These are phyloP conservation scores for Auriscalpium vulgare DNA, from an alignment of 768 basidiomycete species.

Conservation along the genomic window DNA sequence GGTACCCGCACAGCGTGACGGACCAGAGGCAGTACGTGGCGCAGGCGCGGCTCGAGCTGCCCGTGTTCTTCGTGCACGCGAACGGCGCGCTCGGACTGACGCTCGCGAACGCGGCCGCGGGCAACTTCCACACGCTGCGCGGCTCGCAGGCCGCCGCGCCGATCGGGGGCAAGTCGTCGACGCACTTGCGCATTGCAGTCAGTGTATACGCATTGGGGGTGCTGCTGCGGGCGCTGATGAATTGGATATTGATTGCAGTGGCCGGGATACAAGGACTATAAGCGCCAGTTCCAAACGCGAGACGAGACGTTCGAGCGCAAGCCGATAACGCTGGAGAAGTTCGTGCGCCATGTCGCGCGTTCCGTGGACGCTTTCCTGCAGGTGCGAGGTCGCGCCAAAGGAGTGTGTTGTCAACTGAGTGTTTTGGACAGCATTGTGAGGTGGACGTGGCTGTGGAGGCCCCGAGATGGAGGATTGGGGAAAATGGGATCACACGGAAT, in stretches of 20 bases:
- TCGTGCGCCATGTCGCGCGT: slow-evolving; percentile 13
- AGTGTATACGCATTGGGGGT: neutral
- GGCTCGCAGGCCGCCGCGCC: slow-evolving; percentile 6
- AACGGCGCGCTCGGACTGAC: slow-evolving; percentile 13
- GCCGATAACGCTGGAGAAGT: slow-evolving; percentile 11
- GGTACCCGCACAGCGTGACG: slow-evolving; percentile 10
- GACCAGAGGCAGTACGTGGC: slow-evolving; percentile 13
- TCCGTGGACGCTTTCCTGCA: slow-evolving; percentile 12
- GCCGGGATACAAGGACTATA: slow-evolving; percentile 14
- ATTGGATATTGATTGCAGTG: slow-evolving; percentile 1
- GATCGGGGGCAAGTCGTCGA: slow-evolving; percentile 12
- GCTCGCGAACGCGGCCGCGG: slow-evolving; percentile 8
- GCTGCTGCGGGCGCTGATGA: neutral
- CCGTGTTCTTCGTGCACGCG: slow-evolving; percentile 13
- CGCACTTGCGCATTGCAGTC: slow-evolving; percentile 13
- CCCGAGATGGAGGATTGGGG: slow-evolving; percentile 13
- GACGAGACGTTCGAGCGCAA: slow-evolving; percentile 12
- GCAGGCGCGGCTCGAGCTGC: slow-evolving; percentile 10
- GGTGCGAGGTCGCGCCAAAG: neutral
- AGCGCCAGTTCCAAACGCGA: slow-evolving; percentile 16
- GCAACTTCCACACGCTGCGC: slow-evolving; percentile 9
- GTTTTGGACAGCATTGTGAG: slow-evolving; percentile 1
- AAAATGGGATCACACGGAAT: slow-evolving; percentile 7
- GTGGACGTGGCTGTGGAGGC: slow-evolving; percentile 5
- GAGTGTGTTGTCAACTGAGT: neutral